phyloP scores from a whole-genome alignment of 2,329 filamentous ascomycete species.

The Huntiella abstrusa region DNA sequence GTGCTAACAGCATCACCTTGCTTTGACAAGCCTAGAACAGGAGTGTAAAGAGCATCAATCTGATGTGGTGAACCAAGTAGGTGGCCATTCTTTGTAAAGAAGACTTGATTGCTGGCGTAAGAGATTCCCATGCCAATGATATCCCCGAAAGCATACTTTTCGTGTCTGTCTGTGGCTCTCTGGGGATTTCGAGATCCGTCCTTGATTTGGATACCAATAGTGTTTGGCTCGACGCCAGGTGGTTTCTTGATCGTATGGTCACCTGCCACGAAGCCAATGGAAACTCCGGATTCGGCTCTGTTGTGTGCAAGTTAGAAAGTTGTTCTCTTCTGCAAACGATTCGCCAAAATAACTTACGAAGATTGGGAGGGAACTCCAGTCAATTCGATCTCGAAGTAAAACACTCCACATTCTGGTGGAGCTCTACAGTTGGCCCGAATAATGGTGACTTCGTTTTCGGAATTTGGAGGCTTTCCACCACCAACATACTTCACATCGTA shows the following conservation, averaged over 20 bases:
- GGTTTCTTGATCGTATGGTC: conserved; percentile 16
- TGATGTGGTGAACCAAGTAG: conserved; percentile 48
- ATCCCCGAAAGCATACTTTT: conserved; percentile 35
- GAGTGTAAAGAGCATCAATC: conserved; percentile 46
- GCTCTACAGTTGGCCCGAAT: conserved; percentile 73
- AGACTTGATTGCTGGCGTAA: conserved; percentile 43
- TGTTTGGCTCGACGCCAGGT: conserved; percentile 48
- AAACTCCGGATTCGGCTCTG: neutral
- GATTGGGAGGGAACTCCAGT: neutral
- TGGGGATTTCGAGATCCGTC: conserved; percentile 26
- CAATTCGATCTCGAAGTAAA: conserved; percentile 64
- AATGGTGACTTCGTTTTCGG: conserved; percentile 55
- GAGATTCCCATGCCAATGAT: conserved; percentile 48
- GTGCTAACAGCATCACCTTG: conserved; percentile 39
- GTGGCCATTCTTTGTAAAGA: conserved; percentile 49
- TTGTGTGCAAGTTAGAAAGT: neutral
- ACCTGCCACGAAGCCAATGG: conserved; percentile 32
- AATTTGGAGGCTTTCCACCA: conserved; percentile 21
- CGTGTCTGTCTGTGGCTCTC: conserved; percentile 12
- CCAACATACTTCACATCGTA: conserved; percentile 43
- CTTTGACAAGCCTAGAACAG: conserved; percentile 46
- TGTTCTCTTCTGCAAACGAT: neutral
- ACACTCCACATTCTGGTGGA: conserved; percentile 77
- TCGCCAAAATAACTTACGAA: conserved; percentile 27
- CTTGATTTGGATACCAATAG: conserved; percentile 52